Evolutionary conservation across 164 flowering plant genomes (phyloP), one percentile per base, ranked within the genome.

Genomic region (Nymphaea colorata): DNA sequence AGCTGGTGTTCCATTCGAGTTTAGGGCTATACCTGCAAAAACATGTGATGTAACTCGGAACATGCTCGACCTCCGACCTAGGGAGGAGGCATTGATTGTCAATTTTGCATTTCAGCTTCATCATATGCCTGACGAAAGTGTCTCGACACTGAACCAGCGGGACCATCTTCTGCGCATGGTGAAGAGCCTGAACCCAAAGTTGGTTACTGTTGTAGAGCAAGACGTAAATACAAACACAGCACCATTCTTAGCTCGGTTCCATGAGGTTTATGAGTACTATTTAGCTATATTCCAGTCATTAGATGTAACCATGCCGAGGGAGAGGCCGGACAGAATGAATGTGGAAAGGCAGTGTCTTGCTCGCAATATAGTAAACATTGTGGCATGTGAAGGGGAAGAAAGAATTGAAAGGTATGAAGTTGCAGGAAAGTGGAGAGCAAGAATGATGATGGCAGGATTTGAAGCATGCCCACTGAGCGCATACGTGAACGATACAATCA

Each of bases 101-200:
- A 94, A 94, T 79, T 94, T 91, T 79, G 95, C 99, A 2, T 94
- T 91, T 76, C 99, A 86, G 79, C 97, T 91, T 11, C 99, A 94
- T 75, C 99, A 94, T 84, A 87, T 94, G 96, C 99, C 99, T 0
- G 99, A 94, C 60, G 99, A 94, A 79, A 91, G 99, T 47, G 99
- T 94, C 55, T 90, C 99, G 15, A 90, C 92, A 0, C 81, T 90
- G 64, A 94, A 94, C 70, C 73, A 87, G 70, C 74, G 97, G 55
- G 97, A 94, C 79, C 86, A 71, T 72, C 98, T 94, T 59, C 94
- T 94, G 42, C 86, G 89, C 12, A 88, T 88, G 92, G 92, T 90
- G 2, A 94, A 87, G 76, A 75, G 91, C 77, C 66, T 94, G 72
- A 77, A 79, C 7, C 99, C 99, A 5, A 94, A 90, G 69, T 85